These are phyloP conservation scores for Exophiala spinifera DNA, from an alignment of 2,329 filamentous ascomycete species.

Conservation along the genomic window DNA sequence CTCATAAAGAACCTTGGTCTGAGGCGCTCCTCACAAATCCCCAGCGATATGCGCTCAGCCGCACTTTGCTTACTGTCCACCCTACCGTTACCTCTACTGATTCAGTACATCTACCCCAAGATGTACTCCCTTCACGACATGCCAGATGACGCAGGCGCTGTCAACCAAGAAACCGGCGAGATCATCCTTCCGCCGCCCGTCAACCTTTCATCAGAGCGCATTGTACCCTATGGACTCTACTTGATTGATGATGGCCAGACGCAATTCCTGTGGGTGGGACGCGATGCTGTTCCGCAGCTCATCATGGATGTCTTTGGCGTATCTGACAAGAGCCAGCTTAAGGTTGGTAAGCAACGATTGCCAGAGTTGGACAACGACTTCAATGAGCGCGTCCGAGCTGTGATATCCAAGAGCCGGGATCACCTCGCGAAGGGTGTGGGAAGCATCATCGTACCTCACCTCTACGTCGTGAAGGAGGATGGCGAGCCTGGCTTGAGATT, in stretches of 20 bases:
- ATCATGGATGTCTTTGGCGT: slow-evolving; percentile 87
- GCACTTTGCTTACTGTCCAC: slow-evolving; percentile 93
- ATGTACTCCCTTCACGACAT: slow-evolving; percentile 85
- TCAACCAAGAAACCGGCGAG: slow-evolving; percentile 80
- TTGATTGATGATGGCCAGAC: slow-evolving; percentile 96
- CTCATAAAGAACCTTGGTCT: slow-evolving; percentile 96
- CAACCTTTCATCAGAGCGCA: slow-evolving; percentile 83
- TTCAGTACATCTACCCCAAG: slow-evolving; percentile 54
- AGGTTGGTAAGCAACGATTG: slow-evolving; percentile 84
- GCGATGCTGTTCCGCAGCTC: slow-evolving; percentile 86
- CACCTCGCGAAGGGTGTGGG: slow-evolving; percentile 83
- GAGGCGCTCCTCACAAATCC: slow-evolving; percentile 88
- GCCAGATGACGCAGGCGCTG: slow-evolving; percentile 86
- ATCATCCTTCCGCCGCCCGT: slow-evolving; percentile 80
- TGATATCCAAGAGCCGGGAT: slow-evolving; percentile 88
- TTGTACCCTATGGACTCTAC: slow-evolving; percentile 88
- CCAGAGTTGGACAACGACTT: slow-evolving; percentile 93
- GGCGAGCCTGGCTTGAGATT: slow-evolving; percentile 92
- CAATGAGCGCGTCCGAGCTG: slow-evolving; percentile 86
- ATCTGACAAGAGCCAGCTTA: slow-evolving; percentile 75
- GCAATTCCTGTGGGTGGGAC: slow-evolving; percentile 94
- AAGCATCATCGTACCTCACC: slow-evolving; percentile 85
- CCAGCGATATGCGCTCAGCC: slow-evolving; percentile 87
- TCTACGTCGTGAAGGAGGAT: slow-evolving; percentile 92
- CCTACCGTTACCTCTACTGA: slow-evolving; percentile 23